A percentile compares a stretch with the other conserved stretches of the same genome.
Evolutionary conservation across 1,284 basidiomycete genomes (phyloP).

Genomic region (Phylloboletellus chloephorus): DNA sequence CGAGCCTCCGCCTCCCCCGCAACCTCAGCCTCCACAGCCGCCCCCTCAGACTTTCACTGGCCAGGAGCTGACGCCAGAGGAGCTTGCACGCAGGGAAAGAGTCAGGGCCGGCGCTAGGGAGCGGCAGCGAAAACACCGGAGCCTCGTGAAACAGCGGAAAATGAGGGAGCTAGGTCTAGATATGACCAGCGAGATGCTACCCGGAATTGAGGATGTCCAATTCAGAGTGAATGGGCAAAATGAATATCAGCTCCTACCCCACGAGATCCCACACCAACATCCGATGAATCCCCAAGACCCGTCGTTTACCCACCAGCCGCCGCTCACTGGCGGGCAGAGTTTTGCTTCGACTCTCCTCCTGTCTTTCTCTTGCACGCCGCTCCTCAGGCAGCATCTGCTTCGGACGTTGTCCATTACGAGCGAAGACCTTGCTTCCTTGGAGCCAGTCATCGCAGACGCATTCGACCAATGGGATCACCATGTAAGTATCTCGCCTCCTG

Average conservation of each 20-base stretch:
- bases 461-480: conserved; percentile 80
- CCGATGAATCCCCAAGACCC: conserved; percentile 36
- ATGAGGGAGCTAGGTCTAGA: conserved; percentile 72
- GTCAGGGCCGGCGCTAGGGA: conserved; percentile 69
- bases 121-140: conserved; percentile 72
- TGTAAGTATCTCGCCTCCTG: conserved; percentile 36
- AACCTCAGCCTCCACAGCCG: conserved; percentile 28
- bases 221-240: conserved; percentile 55
- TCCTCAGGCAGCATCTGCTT: conserved; percentile 68
- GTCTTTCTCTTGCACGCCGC: conserved; percentile 64
- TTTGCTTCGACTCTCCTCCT: conserved; percentile 68
- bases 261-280: conserved; percentile 41
- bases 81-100: conserved; percentile 57
- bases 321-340: conserved; percentile 52
- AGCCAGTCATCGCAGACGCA: conserved; percentile 72
- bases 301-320: conserved; percentile 42
- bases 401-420: conserved; percentile 66
- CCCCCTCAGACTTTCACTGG: conserved; percentile 27
- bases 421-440: conserved; percentile 70
- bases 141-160: conserved; percentile 68
- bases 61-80: conserved; percentile 54
- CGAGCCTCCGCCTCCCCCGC: conserved; percentile 25
- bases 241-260: conserved; percentile 53
- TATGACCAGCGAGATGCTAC: conserved; percentile 62
- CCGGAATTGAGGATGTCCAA: conserved; percentile 55